Evolutionary conservation across 2,329 filamentous ascomycete species (phyloP).

Genomic region (Chaetomiaceae sp.): DNA sequence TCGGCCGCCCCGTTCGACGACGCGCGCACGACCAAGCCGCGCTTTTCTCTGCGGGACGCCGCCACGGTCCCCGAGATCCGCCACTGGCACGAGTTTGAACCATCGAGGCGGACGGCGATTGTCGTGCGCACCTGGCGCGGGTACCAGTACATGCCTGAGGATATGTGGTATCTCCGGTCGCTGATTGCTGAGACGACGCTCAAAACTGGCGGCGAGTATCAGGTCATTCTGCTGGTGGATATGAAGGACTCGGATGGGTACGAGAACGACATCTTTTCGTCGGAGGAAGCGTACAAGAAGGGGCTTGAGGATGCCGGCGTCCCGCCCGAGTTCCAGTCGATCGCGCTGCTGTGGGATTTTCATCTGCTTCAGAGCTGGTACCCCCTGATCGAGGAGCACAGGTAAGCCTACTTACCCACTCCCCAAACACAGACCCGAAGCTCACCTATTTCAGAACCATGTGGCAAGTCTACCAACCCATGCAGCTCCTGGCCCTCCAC

Average conservation of each 20-base stretch:
- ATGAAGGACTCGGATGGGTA: constrained; percentile 49
- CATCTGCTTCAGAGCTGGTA: constrained; percentile 64
- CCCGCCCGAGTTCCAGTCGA: constrained; percentile 62
- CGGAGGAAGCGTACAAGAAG: constrained; percentile 47
- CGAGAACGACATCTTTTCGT: constrained; percentile 49
- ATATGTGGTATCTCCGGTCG: constrained; percentile 58
- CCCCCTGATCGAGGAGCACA: constrained; percentile 52
- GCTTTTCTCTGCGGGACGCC: constrained; percentile 20
- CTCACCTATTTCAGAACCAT: constrained; percentile 26
- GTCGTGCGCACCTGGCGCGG: constrained; percentile 34
- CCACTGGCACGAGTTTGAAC: constrained; percentile 30
- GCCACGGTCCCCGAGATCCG: constrained; percentile 24
- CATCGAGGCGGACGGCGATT: constrained; percentile 29
- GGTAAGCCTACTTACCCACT: constrained; percentile 19
- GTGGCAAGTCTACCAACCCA: constrained; percentile 33
- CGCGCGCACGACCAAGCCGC: constrained; percentile 10
- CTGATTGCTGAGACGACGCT: constrained; percentile 60
- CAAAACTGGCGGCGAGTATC: constrained; percentile 59
- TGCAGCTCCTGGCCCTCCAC: constrained; percentile 33
- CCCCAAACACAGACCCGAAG: neutral
- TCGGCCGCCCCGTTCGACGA: constrained; percentile 20
- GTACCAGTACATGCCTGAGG: constrained; percentile 57
- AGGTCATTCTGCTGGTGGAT: constrained; percentile 59
- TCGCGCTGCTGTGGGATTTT: constrained; percentile 68
- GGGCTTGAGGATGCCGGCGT: constrained; percentile 47